phyloP scores from a whole-genome alignment of 805 yeast genomes.

The Wickerhamomyces alni region DNA sequence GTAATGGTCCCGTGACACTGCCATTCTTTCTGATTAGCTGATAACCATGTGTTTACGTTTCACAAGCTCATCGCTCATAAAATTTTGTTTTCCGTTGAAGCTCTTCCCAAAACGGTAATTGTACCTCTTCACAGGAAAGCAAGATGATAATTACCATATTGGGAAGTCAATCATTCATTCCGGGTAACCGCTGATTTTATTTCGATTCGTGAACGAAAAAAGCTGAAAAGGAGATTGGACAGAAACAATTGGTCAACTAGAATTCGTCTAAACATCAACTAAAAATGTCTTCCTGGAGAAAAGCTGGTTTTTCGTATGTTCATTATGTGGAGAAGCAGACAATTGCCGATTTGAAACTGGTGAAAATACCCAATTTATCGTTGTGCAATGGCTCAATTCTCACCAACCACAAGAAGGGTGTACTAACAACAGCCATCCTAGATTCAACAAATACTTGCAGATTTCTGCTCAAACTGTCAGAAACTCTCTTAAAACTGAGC shows the following conservation, averaged over 20 bases:
- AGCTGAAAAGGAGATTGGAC: neutral
- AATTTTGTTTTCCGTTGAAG: too few relatives aligned
- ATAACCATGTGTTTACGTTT: neutral
- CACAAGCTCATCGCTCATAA: neutral
- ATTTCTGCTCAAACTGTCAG: constrained; percentile 88
- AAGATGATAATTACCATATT: neutral
- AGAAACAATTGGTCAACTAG: neutral
- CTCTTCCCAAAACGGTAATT: too few relatives aligned
- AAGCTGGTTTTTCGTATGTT: constrained; percentile 59
- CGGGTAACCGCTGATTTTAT: too few relatives aligned
- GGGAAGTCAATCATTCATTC: constrained; percentile 10
- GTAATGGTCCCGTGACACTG: constrained; percentile 69
- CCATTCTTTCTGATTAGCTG: constrained; percentile 22
- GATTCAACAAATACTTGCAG: constrained; percentile 84
- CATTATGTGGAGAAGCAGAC: neutral
- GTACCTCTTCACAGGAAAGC: too few relatives aligned
- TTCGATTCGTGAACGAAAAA: neutral
- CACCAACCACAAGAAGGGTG: too few relatives aligned
- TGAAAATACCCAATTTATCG: too few relatives aligned
- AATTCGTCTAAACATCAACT: neutral
- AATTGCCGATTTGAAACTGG: neutral
- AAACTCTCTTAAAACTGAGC: constrained; percentile 80
- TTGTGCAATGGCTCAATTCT: too few relatives aligned
- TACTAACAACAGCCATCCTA: constrained; percentile 18
- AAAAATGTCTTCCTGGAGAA: constrained; percentile 55